Base-by-base conservation (phyloP, 495 filamentous ascomycete genomes). In the Parathielavia hyrcaniae region DNA sequence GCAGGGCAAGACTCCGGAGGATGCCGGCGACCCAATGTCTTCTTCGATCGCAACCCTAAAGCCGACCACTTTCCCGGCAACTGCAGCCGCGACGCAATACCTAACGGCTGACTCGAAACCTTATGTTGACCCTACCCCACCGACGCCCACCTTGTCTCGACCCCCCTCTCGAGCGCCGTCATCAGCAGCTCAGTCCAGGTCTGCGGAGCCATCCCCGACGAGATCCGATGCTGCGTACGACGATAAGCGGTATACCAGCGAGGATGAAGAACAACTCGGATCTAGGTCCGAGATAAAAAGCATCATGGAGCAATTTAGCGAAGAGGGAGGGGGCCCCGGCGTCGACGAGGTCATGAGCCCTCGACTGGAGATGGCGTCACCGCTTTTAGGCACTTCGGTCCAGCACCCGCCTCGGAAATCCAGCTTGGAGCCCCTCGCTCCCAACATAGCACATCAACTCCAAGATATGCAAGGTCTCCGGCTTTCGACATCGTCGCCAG, bases 261-360 rank as follows among this genome's bases (percentile, higher is more conserved):
- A 80, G 59, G 79, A 81, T 59, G 76, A 82, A 52, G 77, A 77
- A 35, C 83, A 86, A 50, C 81, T 80, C n/a, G 82, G 80, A 30
- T 90, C 89, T 5, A 84, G 84, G 53, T 84, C 86, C 1, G 93
- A 97, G 68, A 97, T 98, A 50, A 89, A 97, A 71, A 95, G 80
- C 65, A 97, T 98, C 60, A 96, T 98, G 86, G 91, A 91, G 60
- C 86, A 86, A 64, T 90, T 90, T 54, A 83, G 83, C 62, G 83
- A 86, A 62, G 81, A 81, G 19, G 80, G 81, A 2, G 81, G 82
- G 50, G 86, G 82, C 12, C 83, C 79, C 12, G 83, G 77, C 32
- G 79, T 83, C 54, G 81, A 89, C 11, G 87, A 90, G 69, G 87
- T 91, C 59, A 88, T 90, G 85, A 89, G 89, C 49, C 88, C 91